A percentile compares a stretch with the other conserved stretches of the same genome.
phyloP scores from a whole-genome alignment of 495 filamentous ascomycete genomes.

The Jackrogersella multiformis region DNA sequence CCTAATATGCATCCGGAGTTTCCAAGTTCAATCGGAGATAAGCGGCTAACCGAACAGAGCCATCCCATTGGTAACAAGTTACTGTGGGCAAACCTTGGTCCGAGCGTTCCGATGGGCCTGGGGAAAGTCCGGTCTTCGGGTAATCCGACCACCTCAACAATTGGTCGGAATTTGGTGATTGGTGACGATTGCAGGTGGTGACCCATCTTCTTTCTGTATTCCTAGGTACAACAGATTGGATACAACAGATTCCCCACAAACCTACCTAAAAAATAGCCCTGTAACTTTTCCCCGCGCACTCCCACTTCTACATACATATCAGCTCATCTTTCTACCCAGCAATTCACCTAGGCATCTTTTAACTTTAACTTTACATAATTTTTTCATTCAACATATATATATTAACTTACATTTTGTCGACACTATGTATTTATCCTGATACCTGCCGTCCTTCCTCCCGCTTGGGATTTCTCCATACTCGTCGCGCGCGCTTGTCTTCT shows the following conservation, averaged over 20 bases:
- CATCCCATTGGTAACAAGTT: no score
- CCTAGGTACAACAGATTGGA: no score
- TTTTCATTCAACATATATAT: no score
- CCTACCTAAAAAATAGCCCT: no score
- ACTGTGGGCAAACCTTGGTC: constrained; percentile 16
- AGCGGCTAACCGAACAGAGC: not conserved
- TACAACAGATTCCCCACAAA: no score
- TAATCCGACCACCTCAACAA: constrained; percentile 27
- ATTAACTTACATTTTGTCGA: not conserved
- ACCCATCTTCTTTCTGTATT: no score
- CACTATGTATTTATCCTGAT: constrained; percentile 31
- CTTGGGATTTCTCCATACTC: not conserved
- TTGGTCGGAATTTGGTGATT: constrained; percentile 16
- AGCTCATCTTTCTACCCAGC: not conserved
- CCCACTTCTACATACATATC: not conserved
- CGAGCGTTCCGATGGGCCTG: constrained; percentile 19
- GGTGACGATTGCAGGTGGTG: no score
- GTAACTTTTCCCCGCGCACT: constrained; percentile 9
- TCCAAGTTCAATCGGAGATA: not conserved
- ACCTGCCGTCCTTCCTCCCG: not conserved
- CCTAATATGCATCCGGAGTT: not conserved
- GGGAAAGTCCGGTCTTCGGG: constrained; percentile 35
- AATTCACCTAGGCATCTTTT: not conserved
- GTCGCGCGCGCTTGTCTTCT: not conserved
- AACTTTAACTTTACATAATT: constrained; percentile 9